Evolutionary conservation across 1,284 basidiomycete species (phyloP), one percentile per base, ranked within the genome.

Genomic region (Ganoderma lingzhi): DNA sequence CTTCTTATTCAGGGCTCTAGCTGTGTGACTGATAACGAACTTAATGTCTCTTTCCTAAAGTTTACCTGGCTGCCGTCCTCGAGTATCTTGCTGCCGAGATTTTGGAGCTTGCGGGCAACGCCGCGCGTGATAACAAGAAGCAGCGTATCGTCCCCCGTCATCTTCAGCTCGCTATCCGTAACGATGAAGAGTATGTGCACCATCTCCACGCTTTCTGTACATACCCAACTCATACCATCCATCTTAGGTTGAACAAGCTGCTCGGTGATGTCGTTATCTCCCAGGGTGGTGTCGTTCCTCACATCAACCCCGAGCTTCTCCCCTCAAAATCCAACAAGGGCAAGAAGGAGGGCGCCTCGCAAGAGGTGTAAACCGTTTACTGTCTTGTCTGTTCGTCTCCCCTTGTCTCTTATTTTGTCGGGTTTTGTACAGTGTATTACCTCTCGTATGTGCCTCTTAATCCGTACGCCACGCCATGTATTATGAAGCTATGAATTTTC

Each of bases 81-180:
- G 93, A 95, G 79, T 95, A 96, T 82, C 87, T 96, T 63, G 88
- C 92, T 35, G 95, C 95, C 63, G 95, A 96, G 82, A 92, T 96
- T 76, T 89, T 96, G 70, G 95, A 96, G 83, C 85, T 96, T 66
- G 94, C 95, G 64, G 95, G 95, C 68, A 95, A 95, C 83, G 94
- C 93, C 61, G 87, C 88, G 37, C 85, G 89, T 71, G 90, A 92
- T 76, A 90, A 92, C 84, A 90, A 91, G 84, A 90, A 94, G 86
- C 88, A 89, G 74, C 91, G 93, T 86, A 90, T 96, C 78, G 90
- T 93, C 37, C 95, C 94, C 69, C 90, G 94, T 79, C 94, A 96
- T 82, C 82, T 96, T 56, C 93, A 94, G 80, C 88, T 96, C 65
- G 95, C 95, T 68, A 93, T 96, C 81, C 87, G 91, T 74, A 94